Base-by-base conservation (phyloP, 257 asterid genomes). In the Prunella vulgaris region DNA sequence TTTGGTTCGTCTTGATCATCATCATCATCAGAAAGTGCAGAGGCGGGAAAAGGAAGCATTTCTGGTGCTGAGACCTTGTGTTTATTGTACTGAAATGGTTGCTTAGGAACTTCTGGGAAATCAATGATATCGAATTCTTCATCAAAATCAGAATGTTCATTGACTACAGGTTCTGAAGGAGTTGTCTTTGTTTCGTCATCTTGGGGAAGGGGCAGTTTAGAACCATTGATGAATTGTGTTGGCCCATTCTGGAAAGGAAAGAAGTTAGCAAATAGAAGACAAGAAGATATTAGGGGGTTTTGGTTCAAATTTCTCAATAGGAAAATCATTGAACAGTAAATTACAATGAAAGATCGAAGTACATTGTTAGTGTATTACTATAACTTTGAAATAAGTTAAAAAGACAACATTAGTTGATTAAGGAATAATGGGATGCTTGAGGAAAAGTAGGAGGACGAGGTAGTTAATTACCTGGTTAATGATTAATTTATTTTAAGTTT, bases 51-150 rank as follows among this genome's bases (percentile, higher is more conserved):
- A 62, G 96, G 96, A 49, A 92, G 84, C 96, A 87, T 87, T 80
- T 78, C 93, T 18, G 95, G 96, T 52, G 82, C 74, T 18, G 94
- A 77, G 53, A 33, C 81, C 3, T 63, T 17, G 70, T 78, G 81
- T 28, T 78, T 77, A 59, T 72, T 77, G 40, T 88, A 30, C 65
- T 80, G 86, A 56, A 85, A 66, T 28, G 92, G 83, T 67, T 74
- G 92, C 73, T 62, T 85, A 49, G 96, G 95, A 60, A 94, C 95
- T 69, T 91, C 97, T 3, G 95, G 94, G 70, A 88, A 84, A 80
- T 87, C 92, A 37, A 87, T 58, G 5, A 82, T 75, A 35, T 83
- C 95, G 53, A 75, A 80, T 33, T 76, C 90, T 9, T 60, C 83
- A 71, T 88, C 96, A 52, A 86, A 87, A 81, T 88, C 89, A n/a